Conservation (phyloP, 1,284 basidiomycete species). For the Phlebopus sp. region DNA sequence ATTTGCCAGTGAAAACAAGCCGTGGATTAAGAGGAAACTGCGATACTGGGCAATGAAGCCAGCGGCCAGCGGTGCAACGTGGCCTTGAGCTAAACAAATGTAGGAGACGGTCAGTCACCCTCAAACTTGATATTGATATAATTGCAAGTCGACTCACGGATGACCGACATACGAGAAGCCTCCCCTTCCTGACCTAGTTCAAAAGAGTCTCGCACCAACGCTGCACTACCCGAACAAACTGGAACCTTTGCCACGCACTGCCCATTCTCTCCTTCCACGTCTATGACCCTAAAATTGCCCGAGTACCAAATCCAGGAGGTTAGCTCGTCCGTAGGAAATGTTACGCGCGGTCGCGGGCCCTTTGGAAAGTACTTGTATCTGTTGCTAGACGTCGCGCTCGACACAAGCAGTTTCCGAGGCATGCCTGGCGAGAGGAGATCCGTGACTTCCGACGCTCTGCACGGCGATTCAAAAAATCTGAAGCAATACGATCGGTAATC, state of each 20-base stretch:
- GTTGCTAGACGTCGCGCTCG: constrained; percentile 4
- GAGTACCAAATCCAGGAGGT: neutral
- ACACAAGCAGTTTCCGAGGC: neutral
- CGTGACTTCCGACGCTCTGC: neutral
- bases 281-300: neutral
- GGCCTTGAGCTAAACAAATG: neutral
- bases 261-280: neutral
- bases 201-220: neutral
- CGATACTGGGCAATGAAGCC: neutral
- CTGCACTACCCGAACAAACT: neutral
- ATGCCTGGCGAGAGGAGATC: constrained; percentile 1
- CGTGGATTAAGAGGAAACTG: constrained; percentile 5
- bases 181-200: neutral
- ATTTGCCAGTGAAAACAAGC: constrained; percentile 1
- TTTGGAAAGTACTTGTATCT: neutral
- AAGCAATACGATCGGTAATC: neutral
- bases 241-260: neutral
- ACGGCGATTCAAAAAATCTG: neutral
- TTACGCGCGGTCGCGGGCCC: neutral
- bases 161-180: neutral
- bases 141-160: neutral
- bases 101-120: neutral
- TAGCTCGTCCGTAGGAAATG: neutral
- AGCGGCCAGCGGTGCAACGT: neutral
- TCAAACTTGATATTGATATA: neutral